Percentiles rank a stretch among this genome's conserved stretches.
Evolutionary conservation across 129 eudicot genomes (phyloP).

Genomic region (Chrysanthemum makinoi): DNA sequence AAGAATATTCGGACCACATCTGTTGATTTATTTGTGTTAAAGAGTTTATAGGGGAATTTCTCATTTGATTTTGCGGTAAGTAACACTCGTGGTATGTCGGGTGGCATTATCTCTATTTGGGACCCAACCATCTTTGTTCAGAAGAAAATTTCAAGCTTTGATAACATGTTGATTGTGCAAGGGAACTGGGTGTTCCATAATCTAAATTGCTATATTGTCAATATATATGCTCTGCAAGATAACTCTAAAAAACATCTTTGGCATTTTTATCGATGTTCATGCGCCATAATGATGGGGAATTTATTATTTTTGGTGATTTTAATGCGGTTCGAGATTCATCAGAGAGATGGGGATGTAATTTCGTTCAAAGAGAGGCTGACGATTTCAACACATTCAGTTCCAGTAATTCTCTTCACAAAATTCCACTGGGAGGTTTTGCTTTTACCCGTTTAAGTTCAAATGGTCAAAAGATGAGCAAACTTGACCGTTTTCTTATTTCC

Average conservation of each 20-base stretch:
- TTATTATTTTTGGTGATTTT: background rate
- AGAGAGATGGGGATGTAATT: background rate
- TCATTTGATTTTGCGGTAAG: background rate
- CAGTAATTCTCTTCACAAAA: background rate
- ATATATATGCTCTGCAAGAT: background rate
- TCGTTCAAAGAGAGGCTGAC: background rate
- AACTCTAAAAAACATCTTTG: background rate
- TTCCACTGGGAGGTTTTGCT: background rate
- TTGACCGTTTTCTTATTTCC: background rate
- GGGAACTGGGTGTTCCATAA: background rate
- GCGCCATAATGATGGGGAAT: background rate
- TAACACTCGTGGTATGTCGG: background rate
- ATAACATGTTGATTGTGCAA: background rate
- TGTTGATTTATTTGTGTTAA: background rate
- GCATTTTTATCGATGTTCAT: background rate
- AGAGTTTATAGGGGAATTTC: background rate
- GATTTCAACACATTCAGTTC: background rate
- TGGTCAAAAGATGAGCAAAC: background rate
- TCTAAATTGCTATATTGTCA: background rate
- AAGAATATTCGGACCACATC: background rate
- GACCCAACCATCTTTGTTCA: background rate
- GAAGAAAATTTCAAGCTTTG: background rate
- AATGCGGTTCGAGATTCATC: background rate
- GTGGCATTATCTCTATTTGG: background rate
- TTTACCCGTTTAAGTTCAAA: background rate